phyloP scores from a whole-genome alignment of 108 stramenopile species.

The Parmales sp. region DNA sequence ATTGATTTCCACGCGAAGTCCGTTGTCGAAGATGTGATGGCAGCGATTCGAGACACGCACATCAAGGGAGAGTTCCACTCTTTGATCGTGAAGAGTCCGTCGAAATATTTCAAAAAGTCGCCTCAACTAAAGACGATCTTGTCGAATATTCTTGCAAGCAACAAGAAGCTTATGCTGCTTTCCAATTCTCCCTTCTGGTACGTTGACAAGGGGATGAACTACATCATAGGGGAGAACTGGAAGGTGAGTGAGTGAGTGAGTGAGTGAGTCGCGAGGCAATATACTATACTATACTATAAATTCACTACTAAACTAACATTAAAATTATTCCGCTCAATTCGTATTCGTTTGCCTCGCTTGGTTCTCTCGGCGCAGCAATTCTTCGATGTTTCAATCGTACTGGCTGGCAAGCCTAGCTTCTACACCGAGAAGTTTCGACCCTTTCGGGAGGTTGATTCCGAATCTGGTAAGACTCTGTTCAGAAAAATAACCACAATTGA shows the following conservation, averaged over 20 bases:
- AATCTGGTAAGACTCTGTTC: constrained; percentile 49
- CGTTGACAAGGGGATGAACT: constrained; percentile 85
- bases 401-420: constrained; percentile 83
- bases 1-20: constrained; percentile 63
- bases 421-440: constrained; percentile 71
- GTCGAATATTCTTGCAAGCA: not conserved
- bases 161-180: constrained; percentile 22
- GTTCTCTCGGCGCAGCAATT: no score
- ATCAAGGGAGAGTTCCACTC: constrained; percentile 88
- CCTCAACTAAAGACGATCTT: constrained; percentile 67
- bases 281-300: no score
- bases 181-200: constrained; percentile 82
- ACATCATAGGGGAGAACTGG: constrained; percentile 80
- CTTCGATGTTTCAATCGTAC: constrained; percentile 68
- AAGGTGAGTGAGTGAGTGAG: no score
- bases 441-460: constrained; percentile 66
- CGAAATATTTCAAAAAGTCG: constrained; percentile 57
- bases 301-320: no score
- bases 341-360: no score
- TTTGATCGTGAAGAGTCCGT: constrained; percentile 61
- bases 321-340: no score
- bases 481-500: constrained; percentile 44
- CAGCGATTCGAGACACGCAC: constrained; percentile 76
- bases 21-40: constrained; percentile 74
- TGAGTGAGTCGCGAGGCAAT: no score